phyloP scores from a whole-genome alignment of 2,329 filamentous ascomycete genomes.

The Penicillium sclerotigenum region DNA sequence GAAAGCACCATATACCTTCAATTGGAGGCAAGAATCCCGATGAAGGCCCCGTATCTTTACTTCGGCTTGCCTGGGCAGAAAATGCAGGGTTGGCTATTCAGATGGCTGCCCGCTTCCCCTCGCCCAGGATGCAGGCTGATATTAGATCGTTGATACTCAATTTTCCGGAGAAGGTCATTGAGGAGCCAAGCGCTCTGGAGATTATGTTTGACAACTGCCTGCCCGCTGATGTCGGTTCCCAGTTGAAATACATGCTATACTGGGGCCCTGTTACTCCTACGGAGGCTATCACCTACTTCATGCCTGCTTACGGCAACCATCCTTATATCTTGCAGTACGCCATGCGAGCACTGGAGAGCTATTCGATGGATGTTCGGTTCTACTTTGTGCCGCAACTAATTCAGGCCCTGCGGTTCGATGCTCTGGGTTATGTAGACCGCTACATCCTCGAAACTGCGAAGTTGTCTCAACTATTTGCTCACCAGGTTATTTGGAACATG shows the following conservation, averaged over 20 bases:
- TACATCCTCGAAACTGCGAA: constrained; percentile 97
- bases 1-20: constrained; percentile 50
- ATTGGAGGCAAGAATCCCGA: constrained; percentile 41
- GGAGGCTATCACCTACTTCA: constrained; percentile 87
- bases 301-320: constrained; percentile 86
- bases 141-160: constrained; percentile 77
- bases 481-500: constrained; percentile 99
- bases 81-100: constrained; percentile 84
- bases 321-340: constrained; percentile 95
- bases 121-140: constrained; percentile 67
- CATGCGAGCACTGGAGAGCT: constrained; percentile 88
- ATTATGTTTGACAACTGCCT: constrained; percentile 74
- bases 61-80: constrained; percentile 83
- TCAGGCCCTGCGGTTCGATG: constrained; percentile 89
- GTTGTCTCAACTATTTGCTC: constrained; percentile 96
- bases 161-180: constrained; percentile 76
- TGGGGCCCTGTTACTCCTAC: constrained; percentile 93
- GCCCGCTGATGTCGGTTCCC: constrained; percentile 74
- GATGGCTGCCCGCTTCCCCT: constrained; percentile 74
- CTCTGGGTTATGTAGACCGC: constrained; percentile 87
- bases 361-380: constrained; percentile 95
- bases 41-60: constrained; percentile 59
- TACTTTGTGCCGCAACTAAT: constrained; percentile 99
- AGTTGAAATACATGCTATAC: constrained; percentile 89
- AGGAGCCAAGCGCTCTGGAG: constrained; percentile 77